Conservation (phyloP, 2,329 filamentous ascomycete genomes). For the Ceratocystis diversiconidia region DNA sequence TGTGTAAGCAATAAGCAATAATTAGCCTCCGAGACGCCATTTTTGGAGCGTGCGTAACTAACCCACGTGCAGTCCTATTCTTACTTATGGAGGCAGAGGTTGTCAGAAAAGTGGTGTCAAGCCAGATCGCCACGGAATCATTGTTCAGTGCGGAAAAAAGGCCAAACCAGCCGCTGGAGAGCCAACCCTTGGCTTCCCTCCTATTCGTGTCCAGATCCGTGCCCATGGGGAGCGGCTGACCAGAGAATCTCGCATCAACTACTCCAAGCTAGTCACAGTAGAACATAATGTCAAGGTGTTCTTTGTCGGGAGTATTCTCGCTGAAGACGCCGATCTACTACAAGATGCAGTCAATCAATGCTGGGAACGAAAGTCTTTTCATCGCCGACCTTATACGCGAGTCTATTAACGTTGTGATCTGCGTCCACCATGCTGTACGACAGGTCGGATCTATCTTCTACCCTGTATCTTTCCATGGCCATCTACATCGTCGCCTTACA, state of each 20-base stretch:
- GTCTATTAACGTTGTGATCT: no score
- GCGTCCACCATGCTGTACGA: no score
- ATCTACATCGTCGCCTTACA: no score
- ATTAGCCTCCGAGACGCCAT: conserved; percentile 20
- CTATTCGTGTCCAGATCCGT: conserved; percentile 33
- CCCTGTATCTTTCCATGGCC: no score
- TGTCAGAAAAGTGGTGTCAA: no score
- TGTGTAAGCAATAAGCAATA: conserved; percentile 32
- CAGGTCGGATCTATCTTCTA: no score
- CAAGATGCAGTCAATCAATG: conserved; percentile 34
- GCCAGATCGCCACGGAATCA: no score
- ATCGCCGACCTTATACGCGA: conserved; percentile 19
- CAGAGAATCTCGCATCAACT: conserved; percentile 41
- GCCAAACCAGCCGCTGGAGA: conserved; percentile 27
- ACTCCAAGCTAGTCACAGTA: conserved; percentile 40
- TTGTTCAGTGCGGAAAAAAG: no score
- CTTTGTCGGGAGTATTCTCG: conserved; percentile 37
- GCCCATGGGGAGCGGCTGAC: conserved; percentile 33
- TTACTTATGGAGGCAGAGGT: no score
- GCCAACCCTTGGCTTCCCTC: conserved; percentile 33
- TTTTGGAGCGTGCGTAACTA: no score
- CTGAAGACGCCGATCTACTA: conserved; percentile 30
- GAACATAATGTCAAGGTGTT: conserved; percentile 45
- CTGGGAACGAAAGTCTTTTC: conserved; percentile 34
- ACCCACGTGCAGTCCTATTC: no score